These are phyloP conservation scores for Dactylellina haptotyla DNA, from an alignment of 2,329 filamentous ascomycete genomes.

Conservation along the genomic window DNA sequence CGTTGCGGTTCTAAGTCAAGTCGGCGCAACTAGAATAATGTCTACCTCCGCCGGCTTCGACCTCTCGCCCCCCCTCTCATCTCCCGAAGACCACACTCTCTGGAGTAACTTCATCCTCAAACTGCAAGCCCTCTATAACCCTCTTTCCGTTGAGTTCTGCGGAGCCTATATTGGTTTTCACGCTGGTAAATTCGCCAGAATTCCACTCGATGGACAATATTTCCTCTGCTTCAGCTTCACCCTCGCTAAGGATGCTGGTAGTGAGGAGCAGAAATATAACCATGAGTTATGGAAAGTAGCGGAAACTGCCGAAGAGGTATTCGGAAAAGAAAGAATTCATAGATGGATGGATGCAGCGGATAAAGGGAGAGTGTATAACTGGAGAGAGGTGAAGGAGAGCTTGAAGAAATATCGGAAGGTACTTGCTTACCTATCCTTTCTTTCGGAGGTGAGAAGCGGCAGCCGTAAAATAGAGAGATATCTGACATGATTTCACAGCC, in stretches of 20 bases:
- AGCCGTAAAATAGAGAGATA: neutral
- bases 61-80: conserved; percentile 8
- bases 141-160: neutral
- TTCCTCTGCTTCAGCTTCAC: conserved; percentile 8
- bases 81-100: conserved; percentile 8
- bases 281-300: conserved; percentile 7
- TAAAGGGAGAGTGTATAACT: neutral
- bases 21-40: neutral
- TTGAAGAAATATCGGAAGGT: conserved; percentile 10
- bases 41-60: conserved; percentile 11
- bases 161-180: conserved; percentile 15
- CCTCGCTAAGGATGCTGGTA: neutral
- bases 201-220: conserved; percentile 1
- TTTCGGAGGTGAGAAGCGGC: neutral
- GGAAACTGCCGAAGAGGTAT: conserved; percentile 2
- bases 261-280: neutral
- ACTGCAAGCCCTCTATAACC: neutral
- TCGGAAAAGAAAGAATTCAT: conserved; percentile 9
- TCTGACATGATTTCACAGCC: conserved; percentile 6
- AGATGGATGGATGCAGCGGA: conserved; percentile 9
- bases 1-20: neutral
- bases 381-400: neutral
- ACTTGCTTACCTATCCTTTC: conserved; percentile 7
- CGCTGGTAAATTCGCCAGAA: conserved; percentile 8
- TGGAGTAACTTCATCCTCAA: conserved; percentile 9